Conservation (phyloP, 768 basidiomycete species). For the Trametes cinnabarina region DNA sequence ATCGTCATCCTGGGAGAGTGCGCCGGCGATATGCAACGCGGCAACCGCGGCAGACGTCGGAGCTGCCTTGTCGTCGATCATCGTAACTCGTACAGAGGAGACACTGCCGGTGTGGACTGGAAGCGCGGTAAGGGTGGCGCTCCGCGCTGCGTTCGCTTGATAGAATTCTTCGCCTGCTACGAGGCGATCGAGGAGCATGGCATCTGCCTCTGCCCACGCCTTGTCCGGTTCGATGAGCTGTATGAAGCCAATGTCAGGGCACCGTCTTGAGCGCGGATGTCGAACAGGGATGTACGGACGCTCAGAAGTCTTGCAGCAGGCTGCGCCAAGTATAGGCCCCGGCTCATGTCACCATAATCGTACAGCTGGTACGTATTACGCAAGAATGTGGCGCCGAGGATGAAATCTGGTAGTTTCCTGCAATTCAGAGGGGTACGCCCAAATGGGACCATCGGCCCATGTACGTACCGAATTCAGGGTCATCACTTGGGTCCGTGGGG, state of each 20-base stretch:
- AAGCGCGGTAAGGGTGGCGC: not conserved
- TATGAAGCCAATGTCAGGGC: no score
- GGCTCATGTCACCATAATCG: conserved; percentile 19
- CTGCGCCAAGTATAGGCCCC: not conserved
- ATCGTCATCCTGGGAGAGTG: not conserved
- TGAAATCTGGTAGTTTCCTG: conserved; percentile 10
- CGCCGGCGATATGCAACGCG: not conserved
- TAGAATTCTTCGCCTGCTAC: not conserved
- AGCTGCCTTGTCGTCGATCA: not conserved
- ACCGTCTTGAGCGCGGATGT: not conserved
- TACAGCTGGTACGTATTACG: conserved; percentile 22
- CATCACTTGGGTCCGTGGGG: not conserved
- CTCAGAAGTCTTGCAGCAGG: not conserved
- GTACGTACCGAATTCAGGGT: not conserved
- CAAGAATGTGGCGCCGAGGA: conserved; percentile 21
- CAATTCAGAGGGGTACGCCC: not conserved
- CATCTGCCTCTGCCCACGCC: conserved; percentile 7
- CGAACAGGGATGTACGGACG: not conserved
- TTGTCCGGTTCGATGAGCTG: not conserved
- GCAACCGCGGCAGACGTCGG: not conserved
- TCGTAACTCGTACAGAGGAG: not conserved
- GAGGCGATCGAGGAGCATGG: not conserved
- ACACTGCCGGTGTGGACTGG: not conserved
- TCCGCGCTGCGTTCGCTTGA: not conserved
- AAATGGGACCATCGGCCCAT: no score